Percentiles rank a stretch among this genome's conserved stretches.
Evolutionary conservation across 2,329 filamentous ascomycete species (phyloP).

Genomic region (Lecanicillium sp.): DNA sequence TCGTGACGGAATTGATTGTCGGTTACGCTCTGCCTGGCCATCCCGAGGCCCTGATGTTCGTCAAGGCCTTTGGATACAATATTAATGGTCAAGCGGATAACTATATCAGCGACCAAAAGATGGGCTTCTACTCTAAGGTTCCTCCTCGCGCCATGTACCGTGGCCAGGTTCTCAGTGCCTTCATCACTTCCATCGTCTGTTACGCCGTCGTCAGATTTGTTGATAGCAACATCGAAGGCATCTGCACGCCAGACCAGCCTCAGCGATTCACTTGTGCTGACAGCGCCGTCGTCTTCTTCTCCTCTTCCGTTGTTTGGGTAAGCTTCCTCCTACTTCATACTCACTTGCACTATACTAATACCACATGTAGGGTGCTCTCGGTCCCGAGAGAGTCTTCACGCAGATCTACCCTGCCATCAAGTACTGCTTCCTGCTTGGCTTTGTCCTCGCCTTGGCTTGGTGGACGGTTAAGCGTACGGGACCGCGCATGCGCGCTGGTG

Average conservation of each 20-base stretch:
- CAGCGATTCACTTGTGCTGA: slow-evolving; percentile 23
- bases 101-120: slow-evolving; percentile 27
- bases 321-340: too few relatives aligned
- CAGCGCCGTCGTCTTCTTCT: slow-evolving; percentile 24
- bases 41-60: slow-evolving; percentile 42
- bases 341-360: not conserved
- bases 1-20: slow-evolving; percentile 34
- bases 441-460: slow-evolving; percentile 27
- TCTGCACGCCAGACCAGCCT: slow-evolving; percentile 22
- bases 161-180: slow-evolving; percentile 34
- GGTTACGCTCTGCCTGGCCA: slow-evolving; percentile 24
- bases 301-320: slow-evolving; percentile 23
- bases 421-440: slow-evolving; percentile 10
- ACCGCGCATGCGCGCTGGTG: slow-evolving; percentile 6
- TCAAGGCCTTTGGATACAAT: slow-evolving; percentile 42
- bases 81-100: slow-evolving; percentile 34
- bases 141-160: slow-evolving; percentile 26
- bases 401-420: slow-evolving; percentile 6
- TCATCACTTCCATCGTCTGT: slow-evolving; percentile 30
- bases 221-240: slow-evolving; percentile 20
- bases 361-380: slow-evolving; percentile 20
- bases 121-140: slow-evolving; percentile 25
- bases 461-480: slow-evolving; percentile 62
- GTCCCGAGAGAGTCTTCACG: slow-evolving; percentile 27
- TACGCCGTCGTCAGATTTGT: slow-evolving; percentile 31